These are phyloP conservation scores for Casaregolazyma lundiana DNA, from an alignment of 1,139 yeast genomes.

Conservation along the genomic window DNA sequence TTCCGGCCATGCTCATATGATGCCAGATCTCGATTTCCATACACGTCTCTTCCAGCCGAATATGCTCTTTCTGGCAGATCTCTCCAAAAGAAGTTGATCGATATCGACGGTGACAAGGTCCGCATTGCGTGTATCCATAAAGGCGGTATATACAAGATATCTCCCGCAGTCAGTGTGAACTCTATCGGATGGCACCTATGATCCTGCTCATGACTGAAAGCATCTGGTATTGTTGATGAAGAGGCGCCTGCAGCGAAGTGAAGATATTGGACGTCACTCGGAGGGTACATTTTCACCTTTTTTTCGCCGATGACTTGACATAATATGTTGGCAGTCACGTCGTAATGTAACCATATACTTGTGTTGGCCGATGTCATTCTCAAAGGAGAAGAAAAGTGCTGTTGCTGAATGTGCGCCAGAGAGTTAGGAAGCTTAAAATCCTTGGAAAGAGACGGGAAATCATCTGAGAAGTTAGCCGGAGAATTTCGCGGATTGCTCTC, in stretches of 20 bases:
- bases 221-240: slow-evolving; percentile 32
- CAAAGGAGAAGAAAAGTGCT: slow-evolving; percentile 35
- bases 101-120: slow-evolving; percentile 31
- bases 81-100: slow-evolving; percentile 36
- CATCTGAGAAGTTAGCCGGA: slow-evolving; percentile 30
- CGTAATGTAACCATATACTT: slow-evolving; percentile 38
- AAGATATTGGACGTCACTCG: slow-evolving; percentile 30
- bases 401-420: slow-evolving; percentile 16
- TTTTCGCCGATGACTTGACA: slow-evolving; percentile 35
- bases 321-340: slow-evolving; percentile 36
- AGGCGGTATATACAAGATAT: slow-evolving; percentile 35
- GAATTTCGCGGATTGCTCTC: slow-evolving; percentile 28
- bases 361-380: slow-evolving; percentile 34
- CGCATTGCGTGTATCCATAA: slow-evolving; percentile 38
- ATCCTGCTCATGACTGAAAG: slow-evolving; percentile 27
- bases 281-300: slow-evolving; percentile 34
- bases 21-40: slow-evolving; percentile 35
- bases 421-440: slow-evolving; percentile 33
- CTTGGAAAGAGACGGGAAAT: slow-evolving; percentile 29
- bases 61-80: slow-evolving; percentile 28
- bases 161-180: slow-evolving; percentile 35
- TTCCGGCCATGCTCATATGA: slow-evolving; percentile 33
- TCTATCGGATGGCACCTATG: slow-evolving; percentile 29
- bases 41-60: slow-evolving; percentile 34
- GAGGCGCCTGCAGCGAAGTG: slow-evolving; percentile 33